These are phyloP conservation scores for Aspergillus baeticus DNA, from an alignment of 495 filamentous ascomycete genomes.

Conservation along the genomic window DNA sequence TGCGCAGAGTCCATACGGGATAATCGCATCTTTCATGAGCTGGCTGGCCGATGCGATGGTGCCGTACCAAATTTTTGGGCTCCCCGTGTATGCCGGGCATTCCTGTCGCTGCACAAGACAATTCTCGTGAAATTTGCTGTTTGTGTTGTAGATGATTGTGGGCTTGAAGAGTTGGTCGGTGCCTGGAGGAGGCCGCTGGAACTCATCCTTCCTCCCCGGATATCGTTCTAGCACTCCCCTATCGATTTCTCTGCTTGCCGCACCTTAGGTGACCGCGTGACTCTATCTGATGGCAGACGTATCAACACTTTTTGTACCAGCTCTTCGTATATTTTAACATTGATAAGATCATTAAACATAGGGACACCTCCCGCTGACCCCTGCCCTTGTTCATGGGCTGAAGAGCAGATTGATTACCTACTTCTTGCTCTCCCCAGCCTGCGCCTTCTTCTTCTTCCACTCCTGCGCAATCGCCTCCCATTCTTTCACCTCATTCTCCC, in stretches of 20 bases:
- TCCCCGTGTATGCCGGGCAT: neutral
- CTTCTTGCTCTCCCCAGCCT: neutral
- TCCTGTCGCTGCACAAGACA: neutral
- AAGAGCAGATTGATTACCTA: too few relatives aligned
- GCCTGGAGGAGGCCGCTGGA: neutral
- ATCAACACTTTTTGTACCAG: too few relatives aligned
- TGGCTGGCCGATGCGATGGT: neutral
- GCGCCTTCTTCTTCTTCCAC: conserved; percentile 9
- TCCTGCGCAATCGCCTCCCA: conserved; percentile 21
- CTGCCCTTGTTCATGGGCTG: too few relatives aligned
- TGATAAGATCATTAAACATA: too few relatives aligned
- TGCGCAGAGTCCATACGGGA: neutral
- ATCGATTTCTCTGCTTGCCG: too few relatives aligned
- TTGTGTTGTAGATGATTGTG: neutral
- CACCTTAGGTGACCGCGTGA: too few relatives aligned
- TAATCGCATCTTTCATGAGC: neutral
- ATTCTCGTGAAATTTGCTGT: too few relatives aligned
- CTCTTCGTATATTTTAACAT: too few relatives aligned
- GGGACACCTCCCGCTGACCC: too few relatives aligned
- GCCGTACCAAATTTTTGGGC: neutral
- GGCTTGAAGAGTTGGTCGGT: too few relatives aligned
- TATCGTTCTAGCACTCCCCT: neutral
- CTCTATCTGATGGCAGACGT: too few relatives aligned
- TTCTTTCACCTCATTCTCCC: conserved; percentile 18
- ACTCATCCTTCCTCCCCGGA: neutral